phyloP scores from a whole-genome alignment of 139 green algal species.

The Picochlorum sp. region DNA sequence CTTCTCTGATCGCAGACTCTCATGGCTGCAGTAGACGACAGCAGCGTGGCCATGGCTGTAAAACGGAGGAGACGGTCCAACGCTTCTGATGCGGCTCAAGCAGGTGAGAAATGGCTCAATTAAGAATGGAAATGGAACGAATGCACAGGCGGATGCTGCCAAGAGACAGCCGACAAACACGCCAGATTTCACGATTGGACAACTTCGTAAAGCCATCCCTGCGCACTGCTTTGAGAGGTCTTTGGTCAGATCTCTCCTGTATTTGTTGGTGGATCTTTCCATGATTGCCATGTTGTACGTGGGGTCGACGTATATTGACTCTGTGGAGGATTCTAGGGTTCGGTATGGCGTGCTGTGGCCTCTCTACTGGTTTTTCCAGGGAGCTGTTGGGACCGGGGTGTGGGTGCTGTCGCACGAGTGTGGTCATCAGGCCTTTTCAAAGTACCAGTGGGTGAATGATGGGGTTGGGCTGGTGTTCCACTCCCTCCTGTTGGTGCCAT shows the following conservation, averaged over 20 bases:
- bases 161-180: constrained; percentile 2
- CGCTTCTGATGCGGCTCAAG: not conserved
- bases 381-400: constrained; percentile 56
- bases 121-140: no score
- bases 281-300: constrained; percentile 35
- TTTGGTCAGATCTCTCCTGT: constrained; percentile 31
- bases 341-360: constrained; percentile 51
- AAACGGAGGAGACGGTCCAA: not conserved
- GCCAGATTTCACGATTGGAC: constrained; percentile 53
- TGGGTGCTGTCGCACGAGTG: constrained; percentile 84
- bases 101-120: no score
- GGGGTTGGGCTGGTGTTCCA: constrained; percentile 70
- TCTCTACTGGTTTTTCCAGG: constrained; percentile 64
- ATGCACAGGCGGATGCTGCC: not conserved
- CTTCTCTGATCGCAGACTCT: no score
- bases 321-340: constrained; percentile 23
- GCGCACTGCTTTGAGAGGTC: constrained; percentile 73
- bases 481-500: constrained; percentile 73
- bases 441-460: constrained; percentile 60
- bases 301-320: constrained; percentile 41
- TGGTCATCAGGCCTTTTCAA: constrained; percentile 67
- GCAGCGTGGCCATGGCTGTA: not conserved
- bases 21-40: not conserved
- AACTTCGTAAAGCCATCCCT: constrained; percentile 69
- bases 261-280: constrained; percentile 57